Evolutionary conservation across 1,139 yeast genomes (phyloP).

Genomic region (Magnusiomyces suaveolens): DNA sequence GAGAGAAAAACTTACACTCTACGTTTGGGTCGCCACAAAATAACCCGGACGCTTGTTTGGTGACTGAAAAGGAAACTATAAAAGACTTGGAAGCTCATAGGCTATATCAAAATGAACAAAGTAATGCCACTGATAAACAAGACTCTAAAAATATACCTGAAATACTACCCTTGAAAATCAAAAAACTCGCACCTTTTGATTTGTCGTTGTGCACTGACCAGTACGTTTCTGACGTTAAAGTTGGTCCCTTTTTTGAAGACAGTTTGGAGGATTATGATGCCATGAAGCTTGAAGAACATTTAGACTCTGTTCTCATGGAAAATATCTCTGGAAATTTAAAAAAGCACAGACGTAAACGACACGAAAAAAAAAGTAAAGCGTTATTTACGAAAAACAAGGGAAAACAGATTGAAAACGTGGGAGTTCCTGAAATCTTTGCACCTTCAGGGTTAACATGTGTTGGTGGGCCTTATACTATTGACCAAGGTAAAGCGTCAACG

Average conservation of each 20-base stretch:
- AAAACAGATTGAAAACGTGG: neutral
- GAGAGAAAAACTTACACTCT: no score
- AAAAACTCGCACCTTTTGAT: conserved; percentile 10
- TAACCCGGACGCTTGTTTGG: no score
- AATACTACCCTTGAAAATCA: conserved; percentile 8
- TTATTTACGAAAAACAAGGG: neutral
- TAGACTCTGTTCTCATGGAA: conserved; percentile 8
- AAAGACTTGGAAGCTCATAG: no score
- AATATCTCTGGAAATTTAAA: neutral
- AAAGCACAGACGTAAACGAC: neutral
- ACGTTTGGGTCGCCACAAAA: no score
- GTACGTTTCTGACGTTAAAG: conserved; percentile 8
- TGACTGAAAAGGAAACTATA: no score
- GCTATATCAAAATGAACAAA: no score
- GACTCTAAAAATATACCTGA: no score
- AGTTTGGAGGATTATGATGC: conserved; percentile 14
- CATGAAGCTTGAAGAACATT: conserved; percentile 11
- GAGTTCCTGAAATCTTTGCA: neutral
- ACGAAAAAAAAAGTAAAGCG: neutral
- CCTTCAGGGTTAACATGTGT: neutral
- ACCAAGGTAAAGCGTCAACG: neutral
- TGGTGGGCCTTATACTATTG: neutral
- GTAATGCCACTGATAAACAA: no score
- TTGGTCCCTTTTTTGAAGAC: conserved; percentile 14
- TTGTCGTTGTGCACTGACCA: conserved; percentile 6